Percentiles rank a stretch among this genome's conserved stretches.
Conservation (phyloP, 139 green algal species). For the Micromonas pusilla region DNA sequence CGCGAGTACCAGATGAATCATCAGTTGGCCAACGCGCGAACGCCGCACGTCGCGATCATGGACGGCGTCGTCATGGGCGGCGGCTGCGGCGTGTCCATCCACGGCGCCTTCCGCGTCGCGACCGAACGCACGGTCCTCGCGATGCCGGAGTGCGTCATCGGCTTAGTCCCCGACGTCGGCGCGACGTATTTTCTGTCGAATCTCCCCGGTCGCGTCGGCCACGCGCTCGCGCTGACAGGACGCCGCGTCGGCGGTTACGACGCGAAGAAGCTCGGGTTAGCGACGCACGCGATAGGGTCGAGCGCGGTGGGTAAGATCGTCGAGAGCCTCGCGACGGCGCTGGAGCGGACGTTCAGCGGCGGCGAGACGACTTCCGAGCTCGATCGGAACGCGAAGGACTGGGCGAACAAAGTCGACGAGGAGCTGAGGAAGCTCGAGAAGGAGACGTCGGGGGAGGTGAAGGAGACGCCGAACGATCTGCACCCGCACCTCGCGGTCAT, state of each 20-base stretch:
- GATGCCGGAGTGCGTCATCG: conserved; percentile 95
- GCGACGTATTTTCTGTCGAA: conserved; percentile 69
- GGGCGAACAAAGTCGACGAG: neutral
- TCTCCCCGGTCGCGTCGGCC: conserved; percentile 54
- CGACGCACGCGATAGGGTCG: conserved; percentile 75
- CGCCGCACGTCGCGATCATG: conserved; percentile 74
- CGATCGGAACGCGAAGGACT: neutral
- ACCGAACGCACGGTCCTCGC: conserved; percentile 76
- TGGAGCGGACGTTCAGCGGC: neutral
- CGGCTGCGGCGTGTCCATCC: conserved; percentile 74
- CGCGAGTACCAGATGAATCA: conserved; percentile 49
- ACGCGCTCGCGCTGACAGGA: conserved; percentile 75
- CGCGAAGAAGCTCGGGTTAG: conserved; percentile 60
- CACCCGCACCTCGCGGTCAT: neutral
- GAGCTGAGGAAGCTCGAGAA: neutral
- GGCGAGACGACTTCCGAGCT: too few relatives aligned
- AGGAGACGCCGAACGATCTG: neutral
- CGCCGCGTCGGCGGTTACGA: conserved; percentile 62
- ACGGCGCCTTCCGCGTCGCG: conserved; percentile 76
- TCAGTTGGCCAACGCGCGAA: conserved; percentile 40
- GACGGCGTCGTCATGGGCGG: conserved; percentile 92
- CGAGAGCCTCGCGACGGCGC: neutral
- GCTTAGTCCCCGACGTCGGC: conserved; percentile 91
- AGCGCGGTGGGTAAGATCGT: conserved; percentile 32
- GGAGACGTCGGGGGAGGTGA: too few relatives aligned